These are phyloP conservation scores for Tolypocladium ophioglossoides DNA, from an alignment of 2,329 filamentous ascomycete species.

Conservation along the genomic window DNA sequence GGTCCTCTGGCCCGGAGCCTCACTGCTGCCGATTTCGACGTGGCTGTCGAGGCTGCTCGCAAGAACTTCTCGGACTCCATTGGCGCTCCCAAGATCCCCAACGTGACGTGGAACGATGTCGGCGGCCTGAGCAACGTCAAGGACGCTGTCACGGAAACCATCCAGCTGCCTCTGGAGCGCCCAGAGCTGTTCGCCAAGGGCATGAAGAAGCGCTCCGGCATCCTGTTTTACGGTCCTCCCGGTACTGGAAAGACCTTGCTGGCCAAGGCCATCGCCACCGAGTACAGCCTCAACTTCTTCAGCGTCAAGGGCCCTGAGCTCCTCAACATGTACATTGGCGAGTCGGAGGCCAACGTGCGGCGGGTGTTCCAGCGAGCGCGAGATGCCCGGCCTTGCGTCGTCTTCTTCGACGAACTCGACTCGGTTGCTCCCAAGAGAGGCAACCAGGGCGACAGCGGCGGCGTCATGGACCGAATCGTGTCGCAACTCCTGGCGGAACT, in stretches of 20 bases:
- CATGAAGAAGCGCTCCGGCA: slow-evolving; percentile 95
- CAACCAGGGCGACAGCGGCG: slow-evolving; percentile 93
- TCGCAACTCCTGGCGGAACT: slow-evolving; percentile 89
- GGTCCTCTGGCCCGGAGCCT: slow-evolving; percentile 70
- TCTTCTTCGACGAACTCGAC: slow-evolving; percentile 90
- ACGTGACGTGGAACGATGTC: slow-evolving; percentile 93
- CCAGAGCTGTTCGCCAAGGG: slow-evolving; percentile 94
- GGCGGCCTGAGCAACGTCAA: slow-evolving; percentile 90
- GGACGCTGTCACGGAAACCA: slow-evolving; percentile 93
- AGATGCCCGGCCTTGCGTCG: slow-evolving; percentile 77
- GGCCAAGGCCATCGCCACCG: slow-evolving; percentile 85
- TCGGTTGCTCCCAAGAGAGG: slow-evolving; percentile 93
- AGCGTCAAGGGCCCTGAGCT: slow-evolving; percentile 85
- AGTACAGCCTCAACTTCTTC: slow-evolving; percentile 92
- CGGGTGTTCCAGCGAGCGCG: slow-evolving; percentile 80
- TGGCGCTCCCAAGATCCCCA: slow-evolving; percentile 94
- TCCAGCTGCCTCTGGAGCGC: slow-evolving; percentile 81
- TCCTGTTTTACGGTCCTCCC: slow-evolving; percentile 83
- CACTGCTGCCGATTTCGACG: slow-evolving; percentile 74
- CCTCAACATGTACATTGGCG: slow-evolving; percentile 93
- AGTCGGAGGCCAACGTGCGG: slow-evolving; percentile 85
- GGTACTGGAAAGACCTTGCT: slow-evolving; percentile 89
- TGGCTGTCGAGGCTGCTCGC: slow-evolving; percentile 87
- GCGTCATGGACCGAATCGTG: slow-evolving; percentile 97
- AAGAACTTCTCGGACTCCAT: slow-evolving; percentile 98